Evolutionary conservation across 2,329 filamentous ascomycete species (phyloP).

Genomic region (Fusarium virguliforme): DNA sequence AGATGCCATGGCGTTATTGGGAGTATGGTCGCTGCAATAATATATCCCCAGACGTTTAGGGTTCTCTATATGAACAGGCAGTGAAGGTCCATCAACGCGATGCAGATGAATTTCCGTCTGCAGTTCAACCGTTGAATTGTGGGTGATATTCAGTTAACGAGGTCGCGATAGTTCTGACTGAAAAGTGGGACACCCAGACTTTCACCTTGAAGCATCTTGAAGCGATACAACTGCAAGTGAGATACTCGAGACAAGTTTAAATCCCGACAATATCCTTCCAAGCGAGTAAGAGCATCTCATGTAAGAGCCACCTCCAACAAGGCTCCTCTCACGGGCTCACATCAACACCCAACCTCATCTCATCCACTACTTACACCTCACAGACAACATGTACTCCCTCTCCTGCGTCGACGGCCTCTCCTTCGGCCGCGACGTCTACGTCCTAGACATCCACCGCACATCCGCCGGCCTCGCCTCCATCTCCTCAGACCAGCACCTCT

Average conservation of each 20-base stretch:
- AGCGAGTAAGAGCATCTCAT: background rate
- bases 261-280: too few species aligned
- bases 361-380: conserved; percentile 17
- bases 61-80: too few species aligned
- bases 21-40: too few species aligned
- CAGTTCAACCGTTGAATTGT: conserved; percentile 3
- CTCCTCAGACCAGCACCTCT: conserved; percentile 79
- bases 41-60: too few species aligned
- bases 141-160: conserved; percentile 53
- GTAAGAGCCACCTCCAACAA: background rate
- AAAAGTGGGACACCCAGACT: conserved; percentile 49
- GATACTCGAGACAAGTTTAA: background rate
- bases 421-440: conserved; percentile 65
- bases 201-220: conserved; percentile 27
- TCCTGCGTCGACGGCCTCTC: conserved; percentile 52
- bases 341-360: background rate
- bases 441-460: conserved; percentile 71
- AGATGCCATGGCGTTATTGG: background rate
- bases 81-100: too few species aligned
- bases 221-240: background rate
- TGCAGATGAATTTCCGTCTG: too few species aligned
- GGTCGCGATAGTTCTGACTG: conserved; percentile 31
- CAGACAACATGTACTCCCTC: conserved; percentile 55
- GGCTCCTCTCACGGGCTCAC: background rate
- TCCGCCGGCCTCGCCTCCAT: conserved; percentile 71